phyloP scores from a whole-genome alignment of 495 filamentous ascomycete species.

The Ramalina peruviana region DNA sequence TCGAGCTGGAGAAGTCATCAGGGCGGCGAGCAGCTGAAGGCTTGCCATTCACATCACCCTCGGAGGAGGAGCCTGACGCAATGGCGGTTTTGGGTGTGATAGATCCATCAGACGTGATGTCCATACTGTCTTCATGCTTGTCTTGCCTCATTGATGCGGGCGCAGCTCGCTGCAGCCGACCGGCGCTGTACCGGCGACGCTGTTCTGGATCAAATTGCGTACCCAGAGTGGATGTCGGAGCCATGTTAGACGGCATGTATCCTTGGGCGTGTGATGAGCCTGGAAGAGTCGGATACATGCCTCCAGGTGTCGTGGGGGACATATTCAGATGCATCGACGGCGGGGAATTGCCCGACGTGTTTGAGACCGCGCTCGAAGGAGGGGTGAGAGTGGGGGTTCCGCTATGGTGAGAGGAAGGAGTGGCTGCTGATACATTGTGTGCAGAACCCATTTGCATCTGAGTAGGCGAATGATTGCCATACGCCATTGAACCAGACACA shows the following conservation, averaged over 20 bases:
- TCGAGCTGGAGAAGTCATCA: constrained; percentile 28
- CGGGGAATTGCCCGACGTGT: constrained; percentile 77
- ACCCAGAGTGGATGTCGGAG: constrained; percentile 64
- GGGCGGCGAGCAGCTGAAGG: constrained; percentile 23
- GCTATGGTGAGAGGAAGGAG: constrained; percentile 36
- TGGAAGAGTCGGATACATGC: constrained; percentile 76
- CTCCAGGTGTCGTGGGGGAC: constrained; percentile 43
- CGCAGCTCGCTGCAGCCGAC: constrained; percentile 64
- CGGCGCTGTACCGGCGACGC: constrained; percentile 75
- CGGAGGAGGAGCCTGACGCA: constrained; percentile 21
- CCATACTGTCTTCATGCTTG: constrained; percentile 34
- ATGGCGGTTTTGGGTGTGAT: constrained; percentile 24
- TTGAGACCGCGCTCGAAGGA: constrained; percentile 72
- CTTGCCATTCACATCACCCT: constrained; percentile 31
- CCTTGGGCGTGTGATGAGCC: constrained; percentile 44
- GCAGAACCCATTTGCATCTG: constrained; percentile 35
- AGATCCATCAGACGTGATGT: constrained; percentile 39
- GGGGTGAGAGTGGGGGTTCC: constrained; percentile 81
- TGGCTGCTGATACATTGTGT: constrained; percentile 42
- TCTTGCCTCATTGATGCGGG: constrained; percentile 19
- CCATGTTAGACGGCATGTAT: constrained; percentile 51
- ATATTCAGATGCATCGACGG: constrained; percentile 45
- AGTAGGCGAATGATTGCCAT: constrained; percentile 61
- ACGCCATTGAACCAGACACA: constrained; percentile 46
- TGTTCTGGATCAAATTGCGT: constrained; percentile 67